Percentiles rank a stretch among this genome's conserved stretches.
These are phyloP conservation scores for Gossypium herbaceum DNA, from an alignment of 345 rosid species.

Conservation along the genomic window DNA sequence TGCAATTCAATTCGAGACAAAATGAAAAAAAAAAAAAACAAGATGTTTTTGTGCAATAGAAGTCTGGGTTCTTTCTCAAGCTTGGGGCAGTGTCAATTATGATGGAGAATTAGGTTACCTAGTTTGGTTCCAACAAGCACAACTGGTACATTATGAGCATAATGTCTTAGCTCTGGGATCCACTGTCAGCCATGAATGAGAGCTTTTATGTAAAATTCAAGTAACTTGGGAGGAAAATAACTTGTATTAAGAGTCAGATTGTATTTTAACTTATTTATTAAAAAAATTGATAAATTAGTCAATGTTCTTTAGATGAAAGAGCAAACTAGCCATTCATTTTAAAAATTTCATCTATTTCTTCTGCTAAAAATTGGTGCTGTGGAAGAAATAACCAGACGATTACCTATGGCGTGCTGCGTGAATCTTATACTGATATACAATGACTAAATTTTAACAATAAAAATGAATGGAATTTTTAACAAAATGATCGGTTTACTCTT, in stretches of 20 bases:
- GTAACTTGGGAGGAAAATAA: background rate
- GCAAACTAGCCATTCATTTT: accelerated
- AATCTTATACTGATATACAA: too few species aligned
- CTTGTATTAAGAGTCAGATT: too few species aligned
- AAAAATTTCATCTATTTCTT: too few species aligned
- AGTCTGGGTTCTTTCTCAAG: background rate
- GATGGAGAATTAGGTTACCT: constrained; percentile 31
- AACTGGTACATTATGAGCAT: constrained; percentile 69
- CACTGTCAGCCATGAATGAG: constrained; percentile 39
- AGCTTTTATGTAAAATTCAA: background rate
- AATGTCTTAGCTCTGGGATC: constrained; percentile 76
- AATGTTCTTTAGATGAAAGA: too few species aligned
- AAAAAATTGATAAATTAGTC: too few species aligned
- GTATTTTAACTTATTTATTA: too few species aligned
- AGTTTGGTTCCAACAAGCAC: constrained; percentile 78
- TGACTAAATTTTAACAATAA: too few species aligned
- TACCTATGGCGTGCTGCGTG: too few species aligned
- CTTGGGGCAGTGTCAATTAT: background rate
- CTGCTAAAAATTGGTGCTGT: too few species aligned
- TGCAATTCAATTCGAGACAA: constrained; percentile 18
- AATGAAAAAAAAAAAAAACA: background rate
- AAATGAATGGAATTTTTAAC: too few species aligned
- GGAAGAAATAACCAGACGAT: too few species aligned
- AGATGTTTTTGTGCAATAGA: background rate
- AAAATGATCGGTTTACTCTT: too few species aligned